phyloP scores from a whole-genome alignment of 441 rosid genomes.

The Lepidium campestre region DNA sequence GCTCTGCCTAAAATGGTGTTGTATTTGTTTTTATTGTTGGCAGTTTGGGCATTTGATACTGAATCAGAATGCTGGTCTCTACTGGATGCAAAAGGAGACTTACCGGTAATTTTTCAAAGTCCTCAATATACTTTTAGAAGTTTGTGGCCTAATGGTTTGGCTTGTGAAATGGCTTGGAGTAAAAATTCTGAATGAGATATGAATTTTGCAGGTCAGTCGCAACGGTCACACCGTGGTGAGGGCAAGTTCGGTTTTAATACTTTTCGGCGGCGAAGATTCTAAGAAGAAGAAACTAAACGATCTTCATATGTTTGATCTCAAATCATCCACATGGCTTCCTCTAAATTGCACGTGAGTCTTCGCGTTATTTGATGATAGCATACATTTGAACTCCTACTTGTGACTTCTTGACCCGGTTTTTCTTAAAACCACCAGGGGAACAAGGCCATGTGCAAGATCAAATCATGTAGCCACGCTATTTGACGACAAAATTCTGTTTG shows the following conservation, averaged over 20 bases:
- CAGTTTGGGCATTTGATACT: slow-evolving; percentile 92
- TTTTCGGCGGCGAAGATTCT: slow-evolving; percentile 92
- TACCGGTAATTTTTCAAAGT: slow-evolving; percentile 50
- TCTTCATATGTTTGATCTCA: slow-evolving; percentile 92
- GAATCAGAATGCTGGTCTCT: slow-evolving; percentile 91
- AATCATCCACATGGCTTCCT: slow-evolving; percentile 94
- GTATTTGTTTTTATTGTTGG: neutral
- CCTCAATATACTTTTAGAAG: neutral
- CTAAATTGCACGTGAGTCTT: slow-evolving; percentile 86
- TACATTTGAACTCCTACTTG: neutral
- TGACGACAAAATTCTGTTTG: slow-evolving; percentile 70
- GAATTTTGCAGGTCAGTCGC: slow-evolving; percentile 69
- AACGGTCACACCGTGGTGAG: slow-evolving; percentile 82
- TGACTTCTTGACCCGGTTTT: neutral
- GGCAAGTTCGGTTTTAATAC: slow-evolving; percentile 70
- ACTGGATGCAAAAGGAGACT: slow-evolving; percentile 93
- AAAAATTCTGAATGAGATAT: neutral
- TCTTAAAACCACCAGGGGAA: slow-evolving; percentile 55
- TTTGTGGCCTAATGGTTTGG: neutral
- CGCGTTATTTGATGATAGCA: neutral
- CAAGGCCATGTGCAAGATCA: slow-evolving; percentile 83
- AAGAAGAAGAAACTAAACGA: slow-evolving; percentile 91
- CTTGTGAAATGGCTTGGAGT: neutral
- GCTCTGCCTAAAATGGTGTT: neutral
- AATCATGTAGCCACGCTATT: slow-evolving; percentile 83